Percentiles rank a stretch among this genome's conserved stretches.
Conservation (phyloP, 176 grass and related monocot species). For the Juncus effusus region DNA sequence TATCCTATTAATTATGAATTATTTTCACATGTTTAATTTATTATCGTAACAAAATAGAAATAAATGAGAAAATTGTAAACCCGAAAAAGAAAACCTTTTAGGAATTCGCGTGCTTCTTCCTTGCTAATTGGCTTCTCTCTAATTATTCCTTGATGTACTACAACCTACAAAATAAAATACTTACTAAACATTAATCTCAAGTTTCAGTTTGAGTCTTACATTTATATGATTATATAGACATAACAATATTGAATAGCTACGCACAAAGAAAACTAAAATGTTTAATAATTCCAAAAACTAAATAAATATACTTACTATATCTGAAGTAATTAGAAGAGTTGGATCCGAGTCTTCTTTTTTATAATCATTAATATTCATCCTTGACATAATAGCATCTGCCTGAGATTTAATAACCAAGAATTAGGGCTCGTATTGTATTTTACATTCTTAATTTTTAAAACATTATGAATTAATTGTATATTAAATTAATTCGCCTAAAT, state of each 20-base stretch:
- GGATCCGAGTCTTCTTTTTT: slow-evolving; percentile 44
- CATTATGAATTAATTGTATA: no score
- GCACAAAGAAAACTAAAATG: slow-evolving; percentile 1
- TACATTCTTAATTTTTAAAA: not conserved
- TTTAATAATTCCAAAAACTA: slow-evolving; percentile 1
- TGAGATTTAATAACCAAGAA: slow-evolving; percentile 21
- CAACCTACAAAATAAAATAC: slow-evolving; percentile 67
- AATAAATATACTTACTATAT: slow-evolving; percentile 74
- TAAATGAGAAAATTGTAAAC: not conserved
- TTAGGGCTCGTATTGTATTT: no score
- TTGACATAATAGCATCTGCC: slow-evolving; percentile 90
- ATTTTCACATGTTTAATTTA: slow-evolving; percentile 5
- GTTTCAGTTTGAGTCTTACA: slow-evolving; percentile 13
- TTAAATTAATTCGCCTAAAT: no score
- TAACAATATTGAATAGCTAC: not conserved
- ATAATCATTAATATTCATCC: slow-evolving; percentile 63
- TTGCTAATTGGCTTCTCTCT: slow-evolving; percentile 89
- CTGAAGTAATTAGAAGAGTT: slow-evolving; percentile 83
- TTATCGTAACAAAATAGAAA: not conserved
- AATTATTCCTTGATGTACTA: slow-evolving; percentile 93
- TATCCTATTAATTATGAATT: slow-evolving; percentile 49
- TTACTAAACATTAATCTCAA: slow-evolving; percentile 33
- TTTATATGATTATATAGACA: slow-evolving; percentile 7
- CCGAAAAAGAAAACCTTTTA: slow-evolving; percentile 56
- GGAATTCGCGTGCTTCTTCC: slow-evolving; percentile 90